These are phyloP conservation scores for Trichosporon sp. DNA, from an alignment of 1,284 basidiomycete species.

Conservation along the genomic window DNA sequence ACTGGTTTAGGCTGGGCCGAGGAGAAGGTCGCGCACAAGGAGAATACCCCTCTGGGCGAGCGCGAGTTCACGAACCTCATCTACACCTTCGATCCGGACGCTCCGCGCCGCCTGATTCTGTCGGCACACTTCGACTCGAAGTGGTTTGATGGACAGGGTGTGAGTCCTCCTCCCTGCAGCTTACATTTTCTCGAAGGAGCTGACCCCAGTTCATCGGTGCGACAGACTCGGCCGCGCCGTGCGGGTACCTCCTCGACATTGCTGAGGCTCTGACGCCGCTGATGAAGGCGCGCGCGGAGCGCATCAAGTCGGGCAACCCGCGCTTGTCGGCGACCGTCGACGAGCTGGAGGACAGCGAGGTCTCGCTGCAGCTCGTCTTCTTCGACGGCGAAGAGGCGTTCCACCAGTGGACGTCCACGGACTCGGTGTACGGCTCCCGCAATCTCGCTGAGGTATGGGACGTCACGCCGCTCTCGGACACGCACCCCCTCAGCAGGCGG, in stretches of 20 bases:
- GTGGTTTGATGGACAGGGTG: conserved; percentile 64
- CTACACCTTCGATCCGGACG: conserved; percentile 88
- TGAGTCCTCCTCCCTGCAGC: conserved; percentile 15
- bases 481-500: conserved; percentile 61
- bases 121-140: conserved; percentile 97
- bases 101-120: conserved; percentile 78
- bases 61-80: conserved; percentile 88
- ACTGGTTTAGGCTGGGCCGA: conserved; percentile 78
- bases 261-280: conserved; percentile 77
- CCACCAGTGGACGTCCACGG: conserved; percentile 80
- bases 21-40: conserved; percentile 64
- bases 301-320: conserved; percentile 59
- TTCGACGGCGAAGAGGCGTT: conserved; percentile 99
- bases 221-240: conserved; percentile 94
- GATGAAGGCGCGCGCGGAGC: conserved; percentile 65
- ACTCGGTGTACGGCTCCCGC: conserved; percentile 92
- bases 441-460: conserved; percentile 85
- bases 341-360: conserved; percentile 74
- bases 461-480: conserved; percentile 65
- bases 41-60: conserved; percentile 78
- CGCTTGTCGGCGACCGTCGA: conserved; percentile 57
- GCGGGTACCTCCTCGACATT: conserved; percentile 88
- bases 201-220: conserved; percentile 83
- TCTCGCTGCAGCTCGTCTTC: conserved; percentile 91
- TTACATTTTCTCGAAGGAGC: background rate